Conservation (phyloP, 192 early-diverging fungal genomes). For the Rhizophlyctis rosea region DNA sequence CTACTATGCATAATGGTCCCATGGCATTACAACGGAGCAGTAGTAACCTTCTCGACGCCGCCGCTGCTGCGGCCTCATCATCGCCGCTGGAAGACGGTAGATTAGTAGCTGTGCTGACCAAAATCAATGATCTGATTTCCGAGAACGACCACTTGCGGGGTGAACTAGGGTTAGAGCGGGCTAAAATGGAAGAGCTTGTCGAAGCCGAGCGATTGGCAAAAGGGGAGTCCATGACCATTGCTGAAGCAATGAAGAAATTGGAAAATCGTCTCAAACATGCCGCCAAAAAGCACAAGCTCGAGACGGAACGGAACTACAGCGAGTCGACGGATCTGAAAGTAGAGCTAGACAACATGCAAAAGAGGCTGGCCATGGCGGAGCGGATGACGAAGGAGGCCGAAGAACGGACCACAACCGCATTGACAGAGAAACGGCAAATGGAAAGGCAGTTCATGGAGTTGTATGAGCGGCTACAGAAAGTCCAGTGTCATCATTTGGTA, state of each 20-base stretch:
- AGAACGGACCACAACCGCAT: neutral
- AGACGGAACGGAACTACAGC: neutral
- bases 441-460: slow-evolving; percentile 7
- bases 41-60: slow-evolving; percentile 10
- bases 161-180: slow-evolving; percentile 6
- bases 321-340: slow-evolving; percentile 1
- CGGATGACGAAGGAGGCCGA: neutral
- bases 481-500: slow-evolving; percentile 8
- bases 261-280: neutral
- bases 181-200: slow-evolving; percentile 14
- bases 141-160: slow-evolving; percentile 14
- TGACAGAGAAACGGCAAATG: slow-evolving; percentile 18
- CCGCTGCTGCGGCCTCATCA: slow-evolving; percentile 1
- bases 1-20: too few species aligned
- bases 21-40: slow-evolving; percentile 1
- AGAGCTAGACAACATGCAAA: slow-evolving; percentile 9
- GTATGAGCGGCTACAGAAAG: slow-evolving; percentile 8
- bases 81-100: neutral
- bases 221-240: neutral
- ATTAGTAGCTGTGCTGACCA: slow-evolving; percentile 2
- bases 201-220: slow-evolving; percentile 4
- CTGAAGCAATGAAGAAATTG: slow-evolving; percentile 2
- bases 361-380: neutral
- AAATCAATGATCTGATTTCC: slow-evolving; percentile 17
- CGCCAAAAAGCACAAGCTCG: neutral